Evolutionary conservation across 2,329 filamentous ascomycete genomes (phyloP).

Genomic region (Coniochaeta ligniaria): DNA sequence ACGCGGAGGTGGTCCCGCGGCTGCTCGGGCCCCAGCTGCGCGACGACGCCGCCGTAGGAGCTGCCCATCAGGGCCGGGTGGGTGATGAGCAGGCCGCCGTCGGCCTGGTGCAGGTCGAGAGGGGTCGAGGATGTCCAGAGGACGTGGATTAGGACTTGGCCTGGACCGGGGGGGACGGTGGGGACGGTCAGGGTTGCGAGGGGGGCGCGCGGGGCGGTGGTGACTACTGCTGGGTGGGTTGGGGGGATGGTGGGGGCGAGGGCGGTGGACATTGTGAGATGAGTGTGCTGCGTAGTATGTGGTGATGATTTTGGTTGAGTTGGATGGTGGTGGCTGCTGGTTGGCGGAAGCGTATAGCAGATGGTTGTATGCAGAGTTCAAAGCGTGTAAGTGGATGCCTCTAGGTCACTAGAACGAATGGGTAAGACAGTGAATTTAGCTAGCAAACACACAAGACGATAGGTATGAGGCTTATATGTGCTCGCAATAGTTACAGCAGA

Average conservation of each 20-base stretch:
- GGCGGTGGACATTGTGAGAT: slow-evolving; percentile 2
- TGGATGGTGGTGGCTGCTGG: too few relatives aligned
- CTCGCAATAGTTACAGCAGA: not conserved
- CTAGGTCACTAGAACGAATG: too few relatives aligned
- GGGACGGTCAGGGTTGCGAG: slow-evolving; percentile 15
- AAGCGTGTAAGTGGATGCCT: too few relatives aligned
- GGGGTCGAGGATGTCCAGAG: slow-evolving; percentile 55
- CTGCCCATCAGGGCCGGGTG: slow-evolving; percentile 43
- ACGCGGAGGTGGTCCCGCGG: slow-evolving; percentile 24
- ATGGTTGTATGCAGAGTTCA: too few relatives aligned
- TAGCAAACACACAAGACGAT: too few relatives aligned
- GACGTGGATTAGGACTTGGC: slow-evolving; percentile 46
- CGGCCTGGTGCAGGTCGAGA: slow-evolving; percentile 53
- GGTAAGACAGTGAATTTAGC: too few relatives aligned
- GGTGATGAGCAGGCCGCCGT: slow-evolving; percentile 47
- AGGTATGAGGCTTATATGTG: not conserved
- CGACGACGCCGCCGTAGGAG: slow-evolving; percentile 43
- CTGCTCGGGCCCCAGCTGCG: slow-evolving; percentile 36
- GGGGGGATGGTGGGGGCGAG: slow-evolving; percentile 13
- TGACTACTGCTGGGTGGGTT: slow-evolving; percentile 18
- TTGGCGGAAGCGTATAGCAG: too few relatives aligned
- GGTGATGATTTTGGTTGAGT: too few relatives aligned
- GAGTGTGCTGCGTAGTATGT: too few relatives aligned
- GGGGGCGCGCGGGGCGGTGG: slow-evolving; percentile 13
- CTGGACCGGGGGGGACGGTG: slow-evolving; percentile 24